Evolutionary conservation across 2,329 filamentous ascomycete genomes (phyloP).

Genomic region (Nemania serpens): DNA sequence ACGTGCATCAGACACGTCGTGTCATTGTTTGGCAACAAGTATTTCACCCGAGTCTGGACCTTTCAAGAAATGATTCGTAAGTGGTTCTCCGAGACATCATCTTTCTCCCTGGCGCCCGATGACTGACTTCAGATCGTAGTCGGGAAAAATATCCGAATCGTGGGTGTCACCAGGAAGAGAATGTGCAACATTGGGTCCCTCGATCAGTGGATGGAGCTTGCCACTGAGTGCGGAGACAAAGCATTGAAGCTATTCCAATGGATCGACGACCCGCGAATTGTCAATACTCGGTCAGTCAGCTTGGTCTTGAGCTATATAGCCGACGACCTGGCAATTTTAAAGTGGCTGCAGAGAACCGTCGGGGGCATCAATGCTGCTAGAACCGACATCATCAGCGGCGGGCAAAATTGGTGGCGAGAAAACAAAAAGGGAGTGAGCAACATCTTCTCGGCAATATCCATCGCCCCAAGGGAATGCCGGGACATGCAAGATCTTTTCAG

Average conservation of each 20-base stretch:
- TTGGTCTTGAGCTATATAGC: slow-evolving; percentile 31
- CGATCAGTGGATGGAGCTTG: slow-evolving; percentile 25
- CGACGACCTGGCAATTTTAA: slow-evolving; percentile 28
- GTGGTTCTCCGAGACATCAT: background rate
- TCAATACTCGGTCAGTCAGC: slow-evolving; percentile 23
- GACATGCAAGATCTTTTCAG: slow-evolving; percentile 31
- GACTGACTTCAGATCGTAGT: slow-evolving; percentile 5
- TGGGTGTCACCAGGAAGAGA: slow-evolving; percentile 13
- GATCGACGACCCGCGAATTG: slow-evolving; percentile 13
- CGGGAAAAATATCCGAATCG: slow-evolving; percentile 38
- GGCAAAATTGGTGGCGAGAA: slow-evolving; percentile 41
- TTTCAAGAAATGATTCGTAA: slow-evolving; percentile 40
- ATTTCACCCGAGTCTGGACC: slow-evolving; percentile 39
- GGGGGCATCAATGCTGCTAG: slow-evolving; percentile 34
- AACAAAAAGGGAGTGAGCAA: slow-evolving; percentile 41
- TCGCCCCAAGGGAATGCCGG: slow-evolving; percentile 32
- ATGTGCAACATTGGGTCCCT: slow-evolving; percentile 21
- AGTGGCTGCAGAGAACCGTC: slow-evolving; percentile 29
- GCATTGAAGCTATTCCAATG: slow-evolving; percentile 16
- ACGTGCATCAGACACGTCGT: slow-evolving; percentile 22
- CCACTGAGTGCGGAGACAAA: slow-evolving; percentile 23
- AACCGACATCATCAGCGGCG: slow-evolving; percentile 38
- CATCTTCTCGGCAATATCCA: slow-evolving; percentile 43
- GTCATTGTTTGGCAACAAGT: slow-evolving; percentile 33
- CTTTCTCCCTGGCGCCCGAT: too few relatives aligned